These are phyloP conservation scores for Microcyclosporella mali DNA, from an alignment of 2,329 filamentous ascomycete species.

Conservation along the genomic window DNA sequence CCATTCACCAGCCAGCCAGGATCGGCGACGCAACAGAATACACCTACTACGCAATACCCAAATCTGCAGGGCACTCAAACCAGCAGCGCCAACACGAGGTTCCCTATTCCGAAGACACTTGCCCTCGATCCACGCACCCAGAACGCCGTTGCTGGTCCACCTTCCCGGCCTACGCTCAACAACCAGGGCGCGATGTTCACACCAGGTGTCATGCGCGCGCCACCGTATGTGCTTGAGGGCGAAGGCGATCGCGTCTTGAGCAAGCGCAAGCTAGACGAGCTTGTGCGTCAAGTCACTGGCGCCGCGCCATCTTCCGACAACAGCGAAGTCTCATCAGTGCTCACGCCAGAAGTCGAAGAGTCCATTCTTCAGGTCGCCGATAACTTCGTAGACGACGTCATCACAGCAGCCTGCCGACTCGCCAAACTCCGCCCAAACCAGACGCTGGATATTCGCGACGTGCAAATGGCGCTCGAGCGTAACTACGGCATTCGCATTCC, in stretches of 20 bases:
- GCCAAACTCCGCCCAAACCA: slow-evolving; percentile 89
- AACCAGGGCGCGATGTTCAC: slow-evolving; percentile 81
- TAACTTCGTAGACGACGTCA: slow-evolving; percentile 87
- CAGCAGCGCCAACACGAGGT: slow-evolving; percentile 52
- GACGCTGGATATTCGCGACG: slow-evolving; percentile 70
- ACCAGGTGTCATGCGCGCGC: slow-evolving; percentile 74
- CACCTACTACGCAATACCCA: slow-evolving; percentile 18
- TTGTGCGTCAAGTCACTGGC: slow-evolving; percentile 89
- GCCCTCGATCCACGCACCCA: slow-evolving; percentile 66
- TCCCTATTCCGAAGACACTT: slow-evolving; percentile 77
- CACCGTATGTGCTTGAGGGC: slow-evolving; percentile 79
- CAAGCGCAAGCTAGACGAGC: slow-evolving; percentile 94
- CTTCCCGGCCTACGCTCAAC: slow-evolving; percentile 75
- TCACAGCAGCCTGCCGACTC: slow-evolving; percentile 79
- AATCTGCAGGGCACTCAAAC: slow-evolving; percentile 22
- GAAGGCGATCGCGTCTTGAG: slow-evolving; percentile 90
- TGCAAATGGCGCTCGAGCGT: slow-evolving; percentile 52
- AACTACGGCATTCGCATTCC: slow-evolving; percentile 76
- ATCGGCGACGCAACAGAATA: slow-evolving; percentile 21
- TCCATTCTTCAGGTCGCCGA: slow-evolving; percentile 84
- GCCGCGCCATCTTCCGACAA: slow-evolving; percentile 61
- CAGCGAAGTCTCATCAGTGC: slow-evolving; percentile 53
- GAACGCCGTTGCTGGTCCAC: slow-evolving; percentile 66
- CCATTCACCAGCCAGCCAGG: slow-evolving; percentile 16
- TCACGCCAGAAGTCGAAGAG: slow-evolving; percentile 95